Evolutionary conservation across 306 rosid species (phyloP), one percentile per base, ranked within the genome.

Genomic region (Pterocarpus macrocarpus): DNA sequence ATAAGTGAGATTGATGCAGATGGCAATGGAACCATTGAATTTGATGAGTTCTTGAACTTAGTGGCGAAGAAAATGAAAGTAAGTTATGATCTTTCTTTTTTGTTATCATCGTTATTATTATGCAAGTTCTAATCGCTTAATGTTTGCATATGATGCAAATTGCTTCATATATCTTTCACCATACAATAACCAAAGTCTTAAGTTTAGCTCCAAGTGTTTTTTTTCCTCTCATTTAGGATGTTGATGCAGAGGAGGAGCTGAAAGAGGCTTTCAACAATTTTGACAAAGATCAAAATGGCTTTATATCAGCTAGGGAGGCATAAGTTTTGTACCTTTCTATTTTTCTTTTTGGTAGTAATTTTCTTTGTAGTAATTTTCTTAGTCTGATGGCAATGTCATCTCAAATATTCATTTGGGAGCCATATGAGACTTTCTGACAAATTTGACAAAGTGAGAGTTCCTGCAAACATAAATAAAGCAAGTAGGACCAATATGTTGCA

Each of bases 1-100:
- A 22, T 22, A 22, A 22, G 28, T 22, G 1, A 22, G 28, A 1
- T 22, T 22, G 28, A n/a, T 22, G 28, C 28, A 22, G 1, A 22
- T 22, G 28, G 98, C 66, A 93, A 95, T 75, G 99, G 99, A 41
- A 95, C 97, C 15, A 95, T 93, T 17, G 99, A 95, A 43, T 95
- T 95, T 75, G 85, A 89, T 4, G 99, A 95, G 88, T 95, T 95
- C 83, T 79, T 95, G 78, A 88, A 79, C 84, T 86, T 93, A 59
- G 93, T 95, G 99, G 98, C 97, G 49, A 90, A 85, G 81, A 95
- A 93, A 89, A 86, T 93, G 43, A 93, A 90, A 89, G 99, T 93
- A 90, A 64, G 22, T 13, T 2, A 7, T 68, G 72, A 30, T 77
- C 39, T 4, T 74, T 68, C 5, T 5, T 30, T 50, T 69, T 1